phyloP scores from a whole-genome alignment of 345 rosid species.

The Adansonia digitata region DNA sequence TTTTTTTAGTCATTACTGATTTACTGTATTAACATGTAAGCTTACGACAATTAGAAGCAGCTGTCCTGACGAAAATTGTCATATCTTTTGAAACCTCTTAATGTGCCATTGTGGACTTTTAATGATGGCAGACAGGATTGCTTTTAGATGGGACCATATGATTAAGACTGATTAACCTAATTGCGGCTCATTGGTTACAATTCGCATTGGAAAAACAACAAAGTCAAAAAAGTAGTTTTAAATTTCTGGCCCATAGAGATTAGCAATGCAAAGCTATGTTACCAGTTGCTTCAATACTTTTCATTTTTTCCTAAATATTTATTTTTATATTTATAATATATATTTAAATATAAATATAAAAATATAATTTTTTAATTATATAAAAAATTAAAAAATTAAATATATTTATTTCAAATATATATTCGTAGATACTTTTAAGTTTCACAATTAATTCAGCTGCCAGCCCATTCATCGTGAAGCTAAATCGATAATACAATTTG shows the following conservation, averaged over 20 bases:
- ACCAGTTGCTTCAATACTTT: no score
- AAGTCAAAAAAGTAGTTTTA: slow-evolving; percentile 15
- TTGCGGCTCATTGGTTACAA: background rate
- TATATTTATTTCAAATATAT: no score
- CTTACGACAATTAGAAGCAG: background rate
- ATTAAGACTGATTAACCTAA: slow-evolving; percentile 3
- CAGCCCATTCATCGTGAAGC: no score
- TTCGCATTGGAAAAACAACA: background rate
- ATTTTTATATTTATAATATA: no score
- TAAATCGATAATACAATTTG: slow-evolving; percentile 14
- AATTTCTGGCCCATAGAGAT: background rate
- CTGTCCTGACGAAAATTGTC: background rate
- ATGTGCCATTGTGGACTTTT: background rate
- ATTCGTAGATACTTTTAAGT: background rate
- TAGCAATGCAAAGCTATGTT: background rate
- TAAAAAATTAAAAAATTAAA: no score
- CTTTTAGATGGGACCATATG: slow-evolving; percentile 13
- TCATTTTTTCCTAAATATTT: no score
- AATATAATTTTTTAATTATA: no score
- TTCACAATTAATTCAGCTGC: background rate
- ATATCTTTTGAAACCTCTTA: background rate
- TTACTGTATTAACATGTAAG: background rate
- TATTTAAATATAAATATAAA: no score
- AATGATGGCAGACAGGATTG: slow-evolving; percentile 17
- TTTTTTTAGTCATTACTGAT: background rate